phyloP scores from a whole-genome alignment of 2,329 filamentous ascomycete genomes.

The Colletotrichum orbiculare region DNA sequence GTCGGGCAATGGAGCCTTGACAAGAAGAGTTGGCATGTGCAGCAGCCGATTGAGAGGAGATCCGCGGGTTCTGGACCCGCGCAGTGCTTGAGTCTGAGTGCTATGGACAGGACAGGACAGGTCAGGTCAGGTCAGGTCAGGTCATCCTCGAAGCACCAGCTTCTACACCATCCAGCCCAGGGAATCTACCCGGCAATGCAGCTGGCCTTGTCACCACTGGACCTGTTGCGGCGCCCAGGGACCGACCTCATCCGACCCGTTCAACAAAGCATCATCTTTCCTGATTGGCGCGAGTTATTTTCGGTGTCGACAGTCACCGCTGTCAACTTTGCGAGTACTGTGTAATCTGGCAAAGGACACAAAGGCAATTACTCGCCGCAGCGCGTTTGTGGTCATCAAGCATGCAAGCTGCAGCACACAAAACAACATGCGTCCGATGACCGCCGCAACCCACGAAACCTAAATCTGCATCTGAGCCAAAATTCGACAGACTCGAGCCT shows the following conservation, averaged over 20 bases:
- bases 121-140: too few species aligned
- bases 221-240: not conserved
- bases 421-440: slow-evolving; percentile 32
- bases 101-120: too few species aligned
- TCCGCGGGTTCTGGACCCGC: slow-evolving; percentile 5
- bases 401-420: slow-evolving; percentile 34
- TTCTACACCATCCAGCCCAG: too few species aligned
- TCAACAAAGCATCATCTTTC: slow-evolving; percentile 14
- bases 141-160: too few species aligned
- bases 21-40: not conserved
- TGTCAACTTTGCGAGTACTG: not conserved
- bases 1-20: too few species aligned
- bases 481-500: slow-evolving; percentile 9
- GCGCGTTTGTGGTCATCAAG: slow-evolving; percentile 24
- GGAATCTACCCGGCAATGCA: too few species aligned
- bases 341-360: not conserved
- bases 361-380: not conserved
- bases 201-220: too few species aligned
- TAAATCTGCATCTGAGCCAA: slow-evolving; percentile 15
- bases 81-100: not conserved
- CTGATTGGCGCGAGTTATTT: not conserved
- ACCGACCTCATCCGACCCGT: slow-evolving; percentile 1
- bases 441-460: slow-evolving; percentile 20
- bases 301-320: not conserved
- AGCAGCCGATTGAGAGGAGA: not conserved